Evolutionary conservation across 805 yeast genomes (phyloP).

Genomic region (Pichia eremophila): DNA sequence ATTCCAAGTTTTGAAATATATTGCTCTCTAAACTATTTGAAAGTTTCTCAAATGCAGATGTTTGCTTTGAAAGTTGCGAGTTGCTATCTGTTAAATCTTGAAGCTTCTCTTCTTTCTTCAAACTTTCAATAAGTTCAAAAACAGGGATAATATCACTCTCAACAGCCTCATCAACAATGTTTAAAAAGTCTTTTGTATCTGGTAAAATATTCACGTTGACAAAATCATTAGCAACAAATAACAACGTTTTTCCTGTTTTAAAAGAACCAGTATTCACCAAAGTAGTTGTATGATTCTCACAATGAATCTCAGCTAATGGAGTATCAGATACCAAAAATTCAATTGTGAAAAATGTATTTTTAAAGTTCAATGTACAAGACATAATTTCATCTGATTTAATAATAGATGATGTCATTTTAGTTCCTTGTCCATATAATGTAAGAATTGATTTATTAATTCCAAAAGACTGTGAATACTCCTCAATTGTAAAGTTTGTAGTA

Average conservation of each 20-base stretch:
- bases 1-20: neutral
- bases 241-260: constrained; percentile 15
- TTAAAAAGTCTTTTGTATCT: constrained; percentile 16
- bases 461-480: constrained; percentile 13
- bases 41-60: neutral
- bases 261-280: constrained; percentile 17
- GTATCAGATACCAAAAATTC: constrained; percentile 6
- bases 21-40: neutral
- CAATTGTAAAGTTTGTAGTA: constrained; percentile 14
- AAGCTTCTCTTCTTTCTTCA: neutral
- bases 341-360: constrained; percentile 5
- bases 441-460: constrained; percentile 17
- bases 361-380: constrained; percentile 16
- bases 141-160: neutral
- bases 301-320: constrained; percentile 10
- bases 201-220: constrained; percentile 12
- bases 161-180: neutral
- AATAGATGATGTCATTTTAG: constrained; percentile 12
- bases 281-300: constrained; percentile 9
- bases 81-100: neutral
- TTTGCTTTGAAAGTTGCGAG: neutral
- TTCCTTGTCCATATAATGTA: constrained; percentile 13
- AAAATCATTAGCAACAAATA: constrained; percentile 11
- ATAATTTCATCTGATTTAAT: constrained; percentile 10
- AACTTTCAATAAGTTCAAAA: neutral